Percentiles rank a stretch among this genome's conserved stretches.
These are phyloP conservation scores for Fusarium circinatum DNA, from an alignment of 2,329 filamentous ascomycete genomes.

Conservation along the genomic window DNA sequence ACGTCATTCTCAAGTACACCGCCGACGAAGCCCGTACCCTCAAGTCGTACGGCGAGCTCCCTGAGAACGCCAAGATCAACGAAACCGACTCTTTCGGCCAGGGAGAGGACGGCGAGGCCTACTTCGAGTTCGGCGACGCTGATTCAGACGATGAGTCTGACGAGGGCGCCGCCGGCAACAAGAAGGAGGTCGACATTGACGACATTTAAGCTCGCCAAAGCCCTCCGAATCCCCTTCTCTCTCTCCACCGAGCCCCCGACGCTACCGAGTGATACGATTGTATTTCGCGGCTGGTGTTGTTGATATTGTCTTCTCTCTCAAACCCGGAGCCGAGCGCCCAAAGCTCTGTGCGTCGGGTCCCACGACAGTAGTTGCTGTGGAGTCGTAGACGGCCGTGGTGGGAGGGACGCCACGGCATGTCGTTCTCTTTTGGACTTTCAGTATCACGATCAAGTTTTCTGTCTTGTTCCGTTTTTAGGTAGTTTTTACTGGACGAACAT, in stretches of 20 bases:
- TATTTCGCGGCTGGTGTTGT: conserved; percentile 30
- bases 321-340: conserved; percentile 47
- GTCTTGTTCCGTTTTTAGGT: conserved; percentile 34
- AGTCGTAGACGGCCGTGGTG: conserved; percentile 59
- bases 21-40: conserved; percentile 94
- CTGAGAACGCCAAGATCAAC: conserved; percentile 99
- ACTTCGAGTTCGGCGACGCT: conserved; percentile 99
- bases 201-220: conserved; percentile 75
- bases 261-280: conserved; percentile 7
- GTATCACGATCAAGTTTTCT: conserved; percentile 28
- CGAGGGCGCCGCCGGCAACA: conserved; percentile 64
- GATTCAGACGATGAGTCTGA: conserved; percentile 68
- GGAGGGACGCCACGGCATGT: conserved; percentile 69
- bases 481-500: conserved; percentile 39
- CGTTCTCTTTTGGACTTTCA: conserved; percentile 38
- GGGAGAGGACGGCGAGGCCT: conserved; percentile 92
- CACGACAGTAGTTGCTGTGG: conserved; percentile 60
- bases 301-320: conserved; percentile 75
- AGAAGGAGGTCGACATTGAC: conserved; percentile 91
- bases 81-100: conserved; percentile 96
- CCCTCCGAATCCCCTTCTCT: conserved; percentile 15
- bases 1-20: conserved; percentile 96
- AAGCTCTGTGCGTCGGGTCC: conserved; percentile 43
- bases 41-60: conserved; percentile 97
- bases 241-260: conserved; percentile 40